Conservation (phyloP, 2,329 filamentous ascomycete species). For the Xylariaceae sp. region DNA sequence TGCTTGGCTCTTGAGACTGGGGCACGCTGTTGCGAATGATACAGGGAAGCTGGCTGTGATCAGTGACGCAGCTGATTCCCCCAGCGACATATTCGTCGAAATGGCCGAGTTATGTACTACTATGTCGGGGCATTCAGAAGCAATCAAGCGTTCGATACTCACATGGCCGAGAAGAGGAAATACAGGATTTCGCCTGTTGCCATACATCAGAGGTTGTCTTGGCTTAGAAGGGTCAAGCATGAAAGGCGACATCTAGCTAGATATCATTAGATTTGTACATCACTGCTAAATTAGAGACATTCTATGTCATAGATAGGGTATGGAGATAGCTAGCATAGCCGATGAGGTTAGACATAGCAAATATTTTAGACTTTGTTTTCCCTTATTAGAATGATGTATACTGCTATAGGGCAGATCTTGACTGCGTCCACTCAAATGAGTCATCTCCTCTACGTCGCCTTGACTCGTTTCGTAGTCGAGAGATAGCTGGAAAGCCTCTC, state of each 20-base stretch:
- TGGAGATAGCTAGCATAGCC: neutral
- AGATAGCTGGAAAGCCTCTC: too few relatives aligned
- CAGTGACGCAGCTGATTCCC: conserved; percentile 1
- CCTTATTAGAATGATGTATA: too few relatives aligned
- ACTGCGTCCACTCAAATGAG: too few relatives aligned
- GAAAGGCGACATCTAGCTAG: neutral
- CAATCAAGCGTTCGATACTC: too few relatives aligned
- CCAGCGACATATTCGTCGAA: neutral
- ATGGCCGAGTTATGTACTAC: too few relatives aligned
- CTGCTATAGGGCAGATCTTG: too few relatives aligned
- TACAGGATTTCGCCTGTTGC: neutral
- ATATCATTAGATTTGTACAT: neutral
- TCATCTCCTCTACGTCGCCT: too few relatives aligned
- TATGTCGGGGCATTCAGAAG: too few relatives aligned
- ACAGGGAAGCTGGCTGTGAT: neutral
- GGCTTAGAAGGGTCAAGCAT: neutral
- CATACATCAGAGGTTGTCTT: neutral
- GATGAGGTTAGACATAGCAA: neutral
- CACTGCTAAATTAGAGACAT: neutral
- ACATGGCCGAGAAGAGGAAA: neutral
- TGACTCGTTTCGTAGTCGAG: too few relatives aligned
- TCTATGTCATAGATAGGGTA: neutral
- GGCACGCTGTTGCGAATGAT: neutral
- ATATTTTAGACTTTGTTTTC: neutral
- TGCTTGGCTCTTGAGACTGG: conserved; percentile 36